phyloP scores from a whole-genome alignment of 179 eudicot species.

The Sideroxylon spinosum region DNA sequence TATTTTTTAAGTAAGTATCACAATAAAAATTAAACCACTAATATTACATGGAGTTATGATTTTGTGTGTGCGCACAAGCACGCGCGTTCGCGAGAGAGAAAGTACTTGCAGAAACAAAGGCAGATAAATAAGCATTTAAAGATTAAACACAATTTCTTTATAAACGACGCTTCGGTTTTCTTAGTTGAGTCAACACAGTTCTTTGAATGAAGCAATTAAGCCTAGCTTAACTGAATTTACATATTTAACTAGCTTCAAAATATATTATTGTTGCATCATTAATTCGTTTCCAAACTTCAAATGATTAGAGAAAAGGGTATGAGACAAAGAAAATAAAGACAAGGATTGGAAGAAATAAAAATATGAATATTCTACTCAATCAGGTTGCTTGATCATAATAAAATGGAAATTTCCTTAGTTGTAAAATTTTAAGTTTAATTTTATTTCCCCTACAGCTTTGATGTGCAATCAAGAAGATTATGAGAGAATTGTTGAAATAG shows the following conservation, averaged over 20 bases:
- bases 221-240: neutral
- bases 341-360: neutral
- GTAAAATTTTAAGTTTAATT: neutral
- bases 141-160: neutral
- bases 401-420: neutral
- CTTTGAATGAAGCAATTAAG: neutral
- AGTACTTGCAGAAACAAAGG: neutral
- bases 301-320: neutral
- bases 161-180: neutral
- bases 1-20: no score
- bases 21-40: neutral
- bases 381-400: neutral
- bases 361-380: neutral
- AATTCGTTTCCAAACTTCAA: neutral
- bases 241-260: neutral
- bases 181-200: neutral
- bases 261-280: slow-evolving; percentile 1
- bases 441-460: neutral
- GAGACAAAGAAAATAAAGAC: neutral
- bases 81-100: neutral
- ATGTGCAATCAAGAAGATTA: neutral
- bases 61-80: neutral
- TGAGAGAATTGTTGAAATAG: neutral
- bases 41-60: neutral
- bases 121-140: neutral